Evolutionary conservation across 768 basidiomycete species (phyloP), one percentile per base, ranked within the genome.

Genomic region (Sistotremastrum suecicum): DNA sequence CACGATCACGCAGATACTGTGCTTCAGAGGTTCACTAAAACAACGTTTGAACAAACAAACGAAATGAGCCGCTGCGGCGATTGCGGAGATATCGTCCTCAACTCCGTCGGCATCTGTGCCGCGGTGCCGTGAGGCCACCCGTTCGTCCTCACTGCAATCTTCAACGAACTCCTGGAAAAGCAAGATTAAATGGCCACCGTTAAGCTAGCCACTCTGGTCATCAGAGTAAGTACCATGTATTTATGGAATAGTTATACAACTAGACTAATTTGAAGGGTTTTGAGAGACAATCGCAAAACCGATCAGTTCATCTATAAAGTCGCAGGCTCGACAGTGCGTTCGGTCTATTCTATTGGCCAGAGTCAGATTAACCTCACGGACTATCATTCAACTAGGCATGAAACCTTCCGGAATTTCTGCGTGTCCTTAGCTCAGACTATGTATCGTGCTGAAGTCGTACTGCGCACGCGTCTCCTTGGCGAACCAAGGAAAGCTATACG

Each of bases 251-350:
- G 39, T 34, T 41, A 20, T 38, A 31, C 12, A 10, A 43, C 32
- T n/a, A 41, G 34, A 37, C 9, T 35, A 37, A 48, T 33, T 8
- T 20, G 28, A 7, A 39, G 45, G 51, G 49, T 43, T 49, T 35
- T 20, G 20, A 20, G 40, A 87, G 84, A 88, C 84, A n/a, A 59
- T 86, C 57, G 84, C 85, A 44, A 88, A 87, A 63, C 85, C 86
- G 43, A 84, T 88, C 52, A 78, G 80, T 44, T 62, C 68, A 32
- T 69, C 70, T 43, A 63, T 88, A 40, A 86, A 78, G 62, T 66
- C 67, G 41, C 83, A 85, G 58, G 85, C 80, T 0, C 75, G 70
- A 54, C 72, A 84, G 83, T 86, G 53, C 52, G 77, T 65, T 34
- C 38, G 8, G 7, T 12, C 10, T 37, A 39, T 43, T 20, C 3